Evolutionary conservation across 345 rosid genomes (phyloP).

Genomic region (Gossypium raimondii): DNA sequence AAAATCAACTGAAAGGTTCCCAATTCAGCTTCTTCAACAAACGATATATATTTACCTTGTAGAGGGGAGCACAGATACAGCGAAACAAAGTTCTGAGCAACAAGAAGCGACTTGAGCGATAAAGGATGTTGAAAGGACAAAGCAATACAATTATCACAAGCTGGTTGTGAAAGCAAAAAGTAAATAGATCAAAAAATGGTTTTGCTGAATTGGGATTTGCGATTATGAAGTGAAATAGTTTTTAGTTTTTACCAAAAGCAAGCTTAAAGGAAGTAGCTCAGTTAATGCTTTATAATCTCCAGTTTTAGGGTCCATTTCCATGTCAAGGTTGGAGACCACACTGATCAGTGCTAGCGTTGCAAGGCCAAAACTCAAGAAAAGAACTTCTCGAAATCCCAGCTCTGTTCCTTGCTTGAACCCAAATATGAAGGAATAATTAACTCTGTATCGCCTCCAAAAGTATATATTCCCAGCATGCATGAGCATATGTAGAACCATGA

Average conservation of each 20-base stretch:
- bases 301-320: constrained; percentile 44
- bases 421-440: constrained; percentile 48
- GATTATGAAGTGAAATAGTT: not conserved
- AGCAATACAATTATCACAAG: not conserved
- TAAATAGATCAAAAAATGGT: not conserved
- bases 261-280: constrained; percentile 39
- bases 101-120: constrained; percentile 30
- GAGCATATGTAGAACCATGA: constrained; percentile 39
- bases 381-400: constrained; percentile 41
- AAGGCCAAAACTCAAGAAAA: constrained; percentile 39
- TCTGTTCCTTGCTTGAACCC: constrained; percentile 49
- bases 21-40: no score
- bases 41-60: constrained; percentile 27
- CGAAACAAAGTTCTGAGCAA: constrained; percentile 26
- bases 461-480: constrained; percentile 40
- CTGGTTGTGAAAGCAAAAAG: not conserved
- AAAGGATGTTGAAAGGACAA: constrained; percentile 12
- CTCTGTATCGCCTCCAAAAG: constrained; percentile 39
- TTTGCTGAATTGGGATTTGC: not conserved
- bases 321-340: constrained; percentile 43
- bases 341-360: constrained; percentile 36
- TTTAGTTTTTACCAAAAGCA: constrained; percentile 6
- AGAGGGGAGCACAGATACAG: constrained; percentile 39
- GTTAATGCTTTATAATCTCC: constrained; percentile 28
- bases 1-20: not conserved